Conservation (phyloP, 495 filamentous ascomycete species). For the Penicillium argentinense region DNA sequence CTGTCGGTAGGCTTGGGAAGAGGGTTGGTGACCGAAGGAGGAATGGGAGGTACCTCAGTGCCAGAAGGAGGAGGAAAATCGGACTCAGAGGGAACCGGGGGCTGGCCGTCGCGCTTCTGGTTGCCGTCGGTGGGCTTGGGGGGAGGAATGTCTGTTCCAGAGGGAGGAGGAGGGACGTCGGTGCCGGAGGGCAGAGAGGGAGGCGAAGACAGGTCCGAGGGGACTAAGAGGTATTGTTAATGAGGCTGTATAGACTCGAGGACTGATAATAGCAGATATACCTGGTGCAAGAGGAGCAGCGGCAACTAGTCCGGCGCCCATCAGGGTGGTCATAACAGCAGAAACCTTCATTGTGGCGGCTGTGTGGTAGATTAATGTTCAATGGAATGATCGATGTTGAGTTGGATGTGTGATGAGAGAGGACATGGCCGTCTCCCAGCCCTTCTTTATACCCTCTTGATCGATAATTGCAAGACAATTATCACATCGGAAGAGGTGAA, state of each 20-base stretch:
- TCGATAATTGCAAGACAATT: not conserved
- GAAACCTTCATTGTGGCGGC: conserved; percentile 16
- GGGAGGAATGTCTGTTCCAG: conserved; percentile 1
- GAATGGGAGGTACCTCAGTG: not conserved
- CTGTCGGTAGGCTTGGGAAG: not conserved
- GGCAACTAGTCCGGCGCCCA: conserved; percentile 19
- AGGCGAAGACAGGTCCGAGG: conserved; percentile 4
- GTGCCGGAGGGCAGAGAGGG: too few species aligned
- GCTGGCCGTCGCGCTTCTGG: conserved; percentile 11
- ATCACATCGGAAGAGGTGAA: not conserved
- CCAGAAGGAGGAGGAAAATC: not conserved
- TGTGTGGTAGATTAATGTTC: not conserved
- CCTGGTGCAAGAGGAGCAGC: conserved; percentile 17
- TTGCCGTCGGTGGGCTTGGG: conserved; percentile 9
- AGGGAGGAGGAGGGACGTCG: not conserved
- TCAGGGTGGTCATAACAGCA: conserved; percentile 11
- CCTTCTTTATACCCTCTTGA: not conserved
- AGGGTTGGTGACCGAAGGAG: not conserved
- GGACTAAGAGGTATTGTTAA: conserved; percentile 1
- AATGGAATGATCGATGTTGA: not conserved
- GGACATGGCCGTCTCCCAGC: not conserved
- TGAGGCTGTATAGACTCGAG: not conserved
- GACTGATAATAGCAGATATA: conserved; percentile 2
- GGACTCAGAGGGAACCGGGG: too few species aligned
- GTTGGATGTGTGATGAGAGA: not conserved